Percentiles rank a stretch among this genome's conserved stretches.
Conservation (phyloP, 2,329 filamentous ascomycete genomes). For the Epichloe hybrida region DNA sequence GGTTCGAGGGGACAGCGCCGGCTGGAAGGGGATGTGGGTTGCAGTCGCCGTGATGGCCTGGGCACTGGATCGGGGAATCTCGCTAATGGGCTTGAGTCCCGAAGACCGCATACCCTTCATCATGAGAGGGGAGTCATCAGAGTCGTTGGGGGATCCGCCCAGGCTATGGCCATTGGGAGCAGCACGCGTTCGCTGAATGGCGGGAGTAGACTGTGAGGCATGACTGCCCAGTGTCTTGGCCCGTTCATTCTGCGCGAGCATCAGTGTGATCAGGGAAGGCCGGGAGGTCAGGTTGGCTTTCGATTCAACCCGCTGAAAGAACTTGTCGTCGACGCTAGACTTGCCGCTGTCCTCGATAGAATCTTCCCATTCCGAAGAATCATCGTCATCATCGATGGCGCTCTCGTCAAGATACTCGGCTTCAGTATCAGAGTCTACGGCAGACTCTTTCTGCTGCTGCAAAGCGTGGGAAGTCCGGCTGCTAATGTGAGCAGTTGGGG, state of each 20-base stretch:
- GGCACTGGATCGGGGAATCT: constrained; percentile 50
- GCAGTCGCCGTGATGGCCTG: constrained; percentile 71
- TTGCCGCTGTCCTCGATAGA: constrained; percentile 71
- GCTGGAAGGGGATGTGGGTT: constrained; percentile 50
- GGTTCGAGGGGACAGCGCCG: constrained; percentile 77
- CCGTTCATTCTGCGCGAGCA: constrained; percentile 68
- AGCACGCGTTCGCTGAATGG: constrained; percentile 52
- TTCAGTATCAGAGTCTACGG: constrained; percentile 26
- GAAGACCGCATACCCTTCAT: constrained; percentile 45
- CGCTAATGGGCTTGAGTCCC: constrained; percentile 40
- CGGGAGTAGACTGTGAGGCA: constrained; percentile 52
- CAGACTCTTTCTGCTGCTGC: constrained; percentile 30
- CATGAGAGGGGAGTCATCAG: constrained; percentile 47
- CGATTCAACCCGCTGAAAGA: constrained; percentile 88
- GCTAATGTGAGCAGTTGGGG: constrained; percentile 56
- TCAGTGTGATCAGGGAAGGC: constrained; percentile 77
- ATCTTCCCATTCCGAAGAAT: constrained; percentile 46
- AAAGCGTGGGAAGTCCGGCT: constrained; percentile 58
- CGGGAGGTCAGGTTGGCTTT: constrained; percentile 72
- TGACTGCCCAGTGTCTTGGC: constrained; percentile 54
- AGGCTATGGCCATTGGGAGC: constrained; percentile 29
- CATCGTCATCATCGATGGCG: constrained; percentile 63
- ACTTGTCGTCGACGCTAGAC: constrained; percentile 67
- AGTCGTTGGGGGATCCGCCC: constrained; percentile 41
- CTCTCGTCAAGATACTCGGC: constrained; percentile 65